Evolutionary conservation across 2,329 filamentous ascomycete genomes (phyloP), one percentile per base, ranked within the genome.

Genomic region (Eutypella sp.): DNA sequence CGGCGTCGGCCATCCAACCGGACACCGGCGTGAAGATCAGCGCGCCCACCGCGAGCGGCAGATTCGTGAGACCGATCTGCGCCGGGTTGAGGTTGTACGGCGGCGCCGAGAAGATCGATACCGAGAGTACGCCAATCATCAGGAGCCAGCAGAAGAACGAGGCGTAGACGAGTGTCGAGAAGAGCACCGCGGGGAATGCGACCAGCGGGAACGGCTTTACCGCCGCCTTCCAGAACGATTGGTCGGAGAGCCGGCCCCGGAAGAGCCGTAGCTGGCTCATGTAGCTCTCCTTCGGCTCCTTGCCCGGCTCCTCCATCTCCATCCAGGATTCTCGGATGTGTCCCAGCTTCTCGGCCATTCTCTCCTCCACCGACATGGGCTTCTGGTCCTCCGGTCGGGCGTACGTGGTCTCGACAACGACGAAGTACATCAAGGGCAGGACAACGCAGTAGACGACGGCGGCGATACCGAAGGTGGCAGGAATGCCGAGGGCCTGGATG

Each of bases 321-420:
- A 41, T 47, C 46, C 42, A 45, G 15, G 29, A 2, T 5, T 40
- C 18, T 2, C 11, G 20, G 9, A 6, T n/a, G 16, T 19, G 29
- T 5, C 42, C 42, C 9, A 22, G 10, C 16, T 48, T 45, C 25
- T 48, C 46, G 10, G 41, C 33, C 18, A 38, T 11, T 7, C 43
- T 9, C 13, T 49, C 48, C 23, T 43, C 33, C 27, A 47, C 45
- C 27, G 51, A 48, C 47, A 15, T 34, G 22, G 18, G 40, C n/a
- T 31, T 40, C 19, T 16, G 16, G 20, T n/a, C 39, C 5, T 42
- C 43, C 11, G 52, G 44, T 40, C 45, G 45, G 4, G 44, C 48
- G 43, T 63, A 72, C 0, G 66, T 67, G 11, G 69, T 74, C 48
- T 74, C 71, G 9, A 69, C 62, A 2, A 72, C 67, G 49, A 72